Base-by-base conservation (phyloP, 352 stramenopile genomes). In the Pythium vanterpoolii region DNA sequence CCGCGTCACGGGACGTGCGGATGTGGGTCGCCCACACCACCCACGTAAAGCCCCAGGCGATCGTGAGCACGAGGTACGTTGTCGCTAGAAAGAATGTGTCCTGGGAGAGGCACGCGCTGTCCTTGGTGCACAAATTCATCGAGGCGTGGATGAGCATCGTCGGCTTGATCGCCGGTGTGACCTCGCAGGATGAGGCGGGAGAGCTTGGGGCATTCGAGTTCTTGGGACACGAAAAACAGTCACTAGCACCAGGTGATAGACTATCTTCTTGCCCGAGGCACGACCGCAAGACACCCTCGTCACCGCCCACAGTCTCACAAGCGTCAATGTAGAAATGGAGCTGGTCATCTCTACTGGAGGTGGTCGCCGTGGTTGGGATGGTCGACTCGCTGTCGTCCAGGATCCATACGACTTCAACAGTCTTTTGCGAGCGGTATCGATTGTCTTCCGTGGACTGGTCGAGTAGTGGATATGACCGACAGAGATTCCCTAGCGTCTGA, bases 21-120 rank as follows among this genome's bases (percentile, higher is more conserved):
- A 87, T 83, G 40, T 89, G 79, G 18, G 69, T 47, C 26, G 68
- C 58, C 79, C 79, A 88, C n/a, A 83, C 42, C 16, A 83, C 47
- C n/a, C 63, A 60, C 1, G 46, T 65, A 19, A 66, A 27, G 1
- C 40, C 68, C 76, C 76, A 89, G 3, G 65, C 43, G 6, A 78
- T 34, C 2, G 76, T 60, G 28, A 69, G 62, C 10, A 69, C 45
- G 2, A 68, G 71, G 42, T 79, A 89, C 30, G 76, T 68, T 3
- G 60, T 55, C 4, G 64, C 34, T 0, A 80, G 59, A 11, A 70
- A 64, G 4, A 33, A 21, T 1, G 46, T 19, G 44, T 24, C 19
- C 50, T 45, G 60, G 52, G 18, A 66, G 63, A 87, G 61, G 31
- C 76, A 89, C n/a, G 68, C 39, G 8, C 66, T 69, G 18, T 74